phyloP scores from a whole-genome alignment of 2,329 filamentous ascomycete genomes.

The Diaporthe citrichinensis region DNA sequence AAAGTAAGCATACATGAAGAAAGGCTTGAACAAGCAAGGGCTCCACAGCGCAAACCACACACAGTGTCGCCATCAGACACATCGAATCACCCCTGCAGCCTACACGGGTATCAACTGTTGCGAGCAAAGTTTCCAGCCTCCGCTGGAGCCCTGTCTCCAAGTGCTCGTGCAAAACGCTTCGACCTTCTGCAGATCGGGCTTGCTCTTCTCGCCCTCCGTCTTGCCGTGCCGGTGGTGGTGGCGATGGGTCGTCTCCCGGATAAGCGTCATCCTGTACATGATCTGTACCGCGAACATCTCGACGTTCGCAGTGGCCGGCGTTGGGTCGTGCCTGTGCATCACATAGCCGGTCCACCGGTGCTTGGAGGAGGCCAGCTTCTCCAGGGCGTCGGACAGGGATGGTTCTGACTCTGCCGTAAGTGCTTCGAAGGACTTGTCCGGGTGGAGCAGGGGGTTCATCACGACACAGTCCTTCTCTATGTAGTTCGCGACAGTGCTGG shows the following conservation, averaged over 20 bases:
- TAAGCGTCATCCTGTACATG: constrained; percentile 37
- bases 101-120: constrained; percentile 36
- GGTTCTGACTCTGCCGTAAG: constrained; percentile 30
- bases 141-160: constrained; percentile 38
- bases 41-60: background rate
- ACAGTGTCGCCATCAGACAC: background rate
- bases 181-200: constrained; percentile 17
- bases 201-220: background rate
- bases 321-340: constrained; percentile 34
- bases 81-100: background rate
- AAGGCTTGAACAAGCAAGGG: background rate
- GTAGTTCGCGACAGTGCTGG: constrained; percentile 12
- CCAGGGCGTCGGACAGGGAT: constrained; percentile 34
- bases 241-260: constrained; percentile 17
- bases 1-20: background rate
- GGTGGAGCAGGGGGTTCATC: constrained; percentile 39
- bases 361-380: constrained; percentile 11
- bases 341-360: constrained; percentile 35
- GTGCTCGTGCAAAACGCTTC: constrained; percentile 37
- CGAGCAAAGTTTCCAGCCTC: constrained; percentile 37
- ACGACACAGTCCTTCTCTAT: constrained; percentile 36
- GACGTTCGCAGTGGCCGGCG: constrained; percentile 32
- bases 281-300: constrained; percentile 40
- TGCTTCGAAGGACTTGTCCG: constrained; percentile 27
- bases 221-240: background rate